phyloP scores from a whole-genome alignment of 345 rosid genomes.

The Capsella bursapastoris region DNA sequence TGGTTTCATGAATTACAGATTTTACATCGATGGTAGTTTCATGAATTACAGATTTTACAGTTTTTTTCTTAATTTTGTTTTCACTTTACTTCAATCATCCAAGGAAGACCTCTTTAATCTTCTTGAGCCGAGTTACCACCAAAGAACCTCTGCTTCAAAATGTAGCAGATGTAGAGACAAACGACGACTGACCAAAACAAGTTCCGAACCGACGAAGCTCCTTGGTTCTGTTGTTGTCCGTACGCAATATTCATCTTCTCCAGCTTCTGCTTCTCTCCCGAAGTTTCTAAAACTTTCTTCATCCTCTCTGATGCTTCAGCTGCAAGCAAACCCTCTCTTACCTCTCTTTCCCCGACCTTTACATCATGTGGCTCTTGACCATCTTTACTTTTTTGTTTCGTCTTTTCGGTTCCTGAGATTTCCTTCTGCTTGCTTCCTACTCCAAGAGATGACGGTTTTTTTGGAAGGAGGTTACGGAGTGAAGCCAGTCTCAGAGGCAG shows the following conservation, averaged over 20 bases:
- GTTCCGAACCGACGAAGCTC: conserved; percentile 35
- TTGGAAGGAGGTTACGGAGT: conserved; percentile 45
- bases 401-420: conserved; percentile 28
- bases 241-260: conserved; percentile 31
- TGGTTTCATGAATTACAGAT: conserved; percentile 12
- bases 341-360: conserved; percentile 15
- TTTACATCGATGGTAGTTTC: conserved; percentile 28
- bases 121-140: conserved; percentile 28
- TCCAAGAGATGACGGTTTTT: conserved; percentile 31
- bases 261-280: conserved; percentile 30
- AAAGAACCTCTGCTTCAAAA: conserved; percentile 45
- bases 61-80: background rate
- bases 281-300: conserved; percentile 39
- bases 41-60: conserved; percentile 5
- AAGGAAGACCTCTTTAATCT: conserved; percentile 6
- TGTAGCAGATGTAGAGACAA: conserved; percentile 42
- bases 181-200: conserved; percentile 41
- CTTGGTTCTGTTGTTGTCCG: conserved; percentile 34
- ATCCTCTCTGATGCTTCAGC: conserved; percentile 40
- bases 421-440: conserved; percentile 41
- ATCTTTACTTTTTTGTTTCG: conserved; percentile 20
- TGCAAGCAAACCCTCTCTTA: conserved; percentile 39
- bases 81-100: background rate
- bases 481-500: conserved; percentile 39
- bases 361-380: conserved; percentile 22